Percentiles rank a stretch among this genome's conserved stretches.
Conservation (phyloP, 768 basidiomycete genomes). For the Psilocybe tampanensis region DNA sequence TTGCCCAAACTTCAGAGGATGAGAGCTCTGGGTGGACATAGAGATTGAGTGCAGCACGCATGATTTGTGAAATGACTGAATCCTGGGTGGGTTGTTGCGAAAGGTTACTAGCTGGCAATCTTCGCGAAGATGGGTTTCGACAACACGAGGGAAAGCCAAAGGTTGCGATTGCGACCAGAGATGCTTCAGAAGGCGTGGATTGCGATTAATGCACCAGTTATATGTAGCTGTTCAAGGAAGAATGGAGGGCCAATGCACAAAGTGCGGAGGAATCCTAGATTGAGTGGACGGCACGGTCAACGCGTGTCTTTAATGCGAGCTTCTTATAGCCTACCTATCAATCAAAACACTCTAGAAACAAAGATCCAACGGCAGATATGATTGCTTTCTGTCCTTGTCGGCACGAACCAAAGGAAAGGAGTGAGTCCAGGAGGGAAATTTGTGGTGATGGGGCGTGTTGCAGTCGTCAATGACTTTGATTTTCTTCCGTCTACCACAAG, state of each 20-base stretch:
- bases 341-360: background rate
- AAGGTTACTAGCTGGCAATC: background rate
- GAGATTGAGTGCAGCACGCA: conserved; percentile 39
- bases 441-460: background rate
- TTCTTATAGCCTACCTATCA: background rate
- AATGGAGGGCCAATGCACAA: conserved; percentile 2
- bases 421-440: background rate
- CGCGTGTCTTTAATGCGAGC: background rate
- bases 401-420: background rate
- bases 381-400: background rate
- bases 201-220: background rate
- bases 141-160: background rate
- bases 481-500: background rate
- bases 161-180: background rate
- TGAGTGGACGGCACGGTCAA: conserved; percentile 1
- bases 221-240: background rate
- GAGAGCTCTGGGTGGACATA: conserved; percentile 43
- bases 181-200: background rate
- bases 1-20: conserved; percentile 40
- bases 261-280: background rate
- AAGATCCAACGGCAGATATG: background rate
- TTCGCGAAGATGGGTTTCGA: no score
- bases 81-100: background rate
- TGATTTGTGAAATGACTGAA: conserved; percentile 17
- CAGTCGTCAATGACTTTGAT: background rate